Base-by-base conservation (phyloP, 1,284 basidiomycete genomes). In the Coriolopsis trogii region DNA sequence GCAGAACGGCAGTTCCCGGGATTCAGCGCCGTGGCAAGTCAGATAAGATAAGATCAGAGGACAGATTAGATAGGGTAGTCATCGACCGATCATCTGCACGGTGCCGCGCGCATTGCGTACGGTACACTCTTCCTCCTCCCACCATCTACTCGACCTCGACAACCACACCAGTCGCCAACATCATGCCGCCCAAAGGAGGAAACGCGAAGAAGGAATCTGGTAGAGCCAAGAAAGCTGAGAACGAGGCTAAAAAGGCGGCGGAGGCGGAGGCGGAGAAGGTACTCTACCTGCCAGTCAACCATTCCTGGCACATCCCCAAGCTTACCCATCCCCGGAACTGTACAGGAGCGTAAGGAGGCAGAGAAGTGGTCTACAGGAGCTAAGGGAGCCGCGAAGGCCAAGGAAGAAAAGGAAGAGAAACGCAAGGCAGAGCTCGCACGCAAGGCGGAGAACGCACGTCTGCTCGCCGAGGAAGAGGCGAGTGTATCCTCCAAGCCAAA, bases 201-300 rank as follows among this genome's bases (percentile, higher is more conserved):
- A 95, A 93, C 77, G 78, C 90, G 58, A 95, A 95, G 84, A 94
- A 95, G 69, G 93, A 95, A 69, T 72, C 82, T 26, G 93, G 93
- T 3, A 73, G 89, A 41, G 90, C 94, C 1, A 93, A 93, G 71
- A 98, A 98, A 73, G 92, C 93, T 6, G 95, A 96, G 68, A 95
- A 94, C 70, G 93, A 94, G 70, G 79, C 84, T 20, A 84, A 89
- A 79, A 89, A 89, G 70, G 77, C 84, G 59, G 81, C 79, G 9
- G 76, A 75, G 3, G 84, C 77, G 0, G 76, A 76, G 6, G 76
- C 75, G 7, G 86, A 84, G 5, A 83, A 79, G 71, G 90, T 86
- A 40, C 49, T 46, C 54, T 26, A 49, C 26, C 30, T 46, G 47
- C 8, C 36, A 37, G 18, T 48, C 40, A 24, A 18, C 42, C 40